phyloP scores from a whole-genome alignment of 2,329 filamentous ascomycete genomes.

The Incumbomyces lentus region DNA sequence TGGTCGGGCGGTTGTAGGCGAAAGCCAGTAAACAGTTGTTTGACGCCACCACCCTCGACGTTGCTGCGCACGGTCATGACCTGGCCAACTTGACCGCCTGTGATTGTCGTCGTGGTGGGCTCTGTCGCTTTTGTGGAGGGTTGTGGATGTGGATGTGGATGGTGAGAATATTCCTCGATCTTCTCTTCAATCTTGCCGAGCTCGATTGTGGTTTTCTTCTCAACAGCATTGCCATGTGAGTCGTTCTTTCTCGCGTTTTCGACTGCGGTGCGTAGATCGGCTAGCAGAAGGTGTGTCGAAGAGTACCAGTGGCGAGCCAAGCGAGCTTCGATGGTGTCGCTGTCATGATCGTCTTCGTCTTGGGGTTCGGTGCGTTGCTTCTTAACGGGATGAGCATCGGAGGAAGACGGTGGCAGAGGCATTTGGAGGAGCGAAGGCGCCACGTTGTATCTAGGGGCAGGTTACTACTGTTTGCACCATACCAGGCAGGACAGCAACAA shows the following conservation, averaged over 20 bases:
- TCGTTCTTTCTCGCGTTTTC: background rate
- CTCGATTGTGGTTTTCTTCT: background rate
- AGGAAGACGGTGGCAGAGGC: conserved; percentile 26
- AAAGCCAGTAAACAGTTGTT: conserved; percentile 78
- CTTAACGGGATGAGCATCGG: conserved; percentile 2
- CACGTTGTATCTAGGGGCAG: conserved; percentile 29
- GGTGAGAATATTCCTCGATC: background rate
- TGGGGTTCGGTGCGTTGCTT: conserved; percentile 5
- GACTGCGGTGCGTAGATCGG: background rate
- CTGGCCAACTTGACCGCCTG: conserved; percentile 6
- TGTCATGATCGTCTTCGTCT: background rate
- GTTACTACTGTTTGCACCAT: background rate
- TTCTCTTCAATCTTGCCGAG: background rate
- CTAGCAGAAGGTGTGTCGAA: background rate
- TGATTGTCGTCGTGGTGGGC: background rate
- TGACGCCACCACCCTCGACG: conserved; percentile 40
- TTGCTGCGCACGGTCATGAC: conserved; percentile 18
- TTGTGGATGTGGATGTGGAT: background rate
- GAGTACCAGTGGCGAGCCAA: background rate
- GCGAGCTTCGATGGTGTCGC: conserved; percentile 5
- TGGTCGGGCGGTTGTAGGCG: conserved; percentile 36
- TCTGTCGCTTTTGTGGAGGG: background rate
- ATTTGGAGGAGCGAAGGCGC: conserved; percentile 34
- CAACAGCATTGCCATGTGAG: background rate
- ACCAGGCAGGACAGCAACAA: background rate